These are phyloP conservation scores for Pichia sp. DNA, from an alignment of 1,139 yeast genomes.

Conservation along the genomic window DNA sequence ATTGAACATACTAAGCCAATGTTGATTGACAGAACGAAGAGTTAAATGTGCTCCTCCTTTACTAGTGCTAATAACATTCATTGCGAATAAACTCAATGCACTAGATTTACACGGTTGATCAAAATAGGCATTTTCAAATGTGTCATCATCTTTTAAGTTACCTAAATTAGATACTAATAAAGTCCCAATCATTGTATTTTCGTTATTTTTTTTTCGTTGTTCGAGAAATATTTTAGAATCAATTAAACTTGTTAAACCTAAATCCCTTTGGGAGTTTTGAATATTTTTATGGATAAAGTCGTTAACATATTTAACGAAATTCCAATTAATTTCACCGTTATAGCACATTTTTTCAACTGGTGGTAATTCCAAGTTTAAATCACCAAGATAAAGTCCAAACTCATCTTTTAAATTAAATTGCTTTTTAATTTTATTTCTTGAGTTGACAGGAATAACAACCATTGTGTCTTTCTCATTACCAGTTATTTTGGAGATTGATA, in stretches of 20 bases:
- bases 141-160: constrained; percentile 4
- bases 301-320: constrained; percentile 12
- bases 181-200: constrained; percentile 6
- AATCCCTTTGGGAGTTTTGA: constrained; percentile 9
- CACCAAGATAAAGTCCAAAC: constrained; percentile 14
- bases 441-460: constrained; percentile 13
- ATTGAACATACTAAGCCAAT: constrained; percentile 10
- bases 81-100: constrained; percentile 11
- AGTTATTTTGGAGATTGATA: constrained; percentile 10
- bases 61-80: constrained; percentile 13
- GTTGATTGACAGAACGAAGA: constrained; percentile 7
- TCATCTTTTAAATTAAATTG: background rate
- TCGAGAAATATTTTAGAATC: constrained; percentile 9
- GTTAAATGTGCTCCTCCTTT: constrained; percentile 12
- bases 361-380: constrained; percentile 11
- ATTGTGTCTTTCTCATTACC: constrained; percentile 11
- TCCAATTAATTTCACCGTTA: constrained; percentile 10
- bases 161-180: constrained; percentile 14
- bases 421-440: constrained; percentile 6
- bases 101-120: constrained; percentile 15
- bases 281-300: constrained; percentile 9
- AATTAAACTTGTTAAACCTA: constrained; percentile 10
- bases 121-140: constrained; percentile 12
- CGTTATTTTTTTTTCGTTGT: constrained; percentile 1
- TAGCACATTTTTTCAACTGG: constrained; percentile 5